Conservation (phyloP, 306 rosid species). For the Glycine latifolia region DNA sequence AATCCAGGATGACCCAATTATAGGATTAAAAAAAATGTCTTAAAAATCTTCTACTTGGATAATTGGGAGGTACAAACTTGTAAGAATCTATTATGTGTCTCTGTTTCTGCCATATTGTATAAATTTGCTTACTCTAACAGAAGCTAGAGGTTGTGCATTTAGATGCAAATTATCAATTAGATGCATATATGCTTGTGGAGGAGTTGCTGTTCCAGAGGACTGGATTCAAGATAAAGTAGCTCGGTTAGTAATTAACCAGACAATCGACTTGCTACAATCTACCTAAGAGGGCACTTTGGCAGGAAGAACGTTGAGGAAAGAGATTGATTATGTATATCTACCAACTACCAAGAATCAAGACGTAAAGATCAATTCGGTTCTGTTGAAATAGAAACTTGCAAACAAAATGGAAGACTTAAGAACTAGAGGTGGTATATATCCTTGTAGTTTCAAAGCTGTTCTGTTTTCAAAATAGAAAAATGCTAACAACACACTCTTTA, state of each 20-base stretch:
- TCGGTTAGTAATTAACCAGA: neutral
- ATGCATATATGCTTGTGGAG: slow-evolving; percentile 31
- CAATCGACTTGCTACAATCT: neutral
- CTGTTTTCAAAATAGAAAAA: neutral
- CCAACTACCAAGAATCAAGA: neutral
- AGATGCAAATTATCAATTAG: neutral
- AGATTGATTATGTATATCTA: slow-evolving; percentile 9
- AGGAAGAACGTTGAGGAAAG: neutral
- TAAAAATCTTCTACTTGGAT: neutral
- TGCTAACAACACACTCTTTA: no score
- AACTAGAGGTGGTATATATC: neutral
- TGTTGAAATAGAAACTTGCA: slow-evolving; percentile 28
- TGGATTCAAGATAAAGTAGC: slow-evolving; percentile 28
- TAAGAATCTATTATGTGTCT: neutral
- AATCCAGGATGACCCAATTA: slow-evolving; percentile 29
- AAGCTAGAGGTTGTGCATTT: neutral
- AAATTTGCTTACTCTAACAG: slow-evolving; percentile 1
- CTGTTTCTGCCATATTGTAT: neutral
- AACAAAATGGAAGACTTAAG: neutral
- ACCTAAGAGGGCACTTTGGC: slow-evolving; percentile 3
- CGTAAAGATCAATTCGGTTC: neutral
- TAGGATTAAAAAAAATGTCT: neutral
- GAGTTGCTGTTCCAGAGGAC: slow-evolving; percentile 13
- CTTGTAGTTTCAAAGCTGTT: slow-evolving; percentile 27
- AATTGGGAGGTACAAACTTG: neutral